Evolutionary conservation across 2,329 filamentous ascomycete species (phyloP).

Genomic region (Paecilomyces fulvus): DNA sequence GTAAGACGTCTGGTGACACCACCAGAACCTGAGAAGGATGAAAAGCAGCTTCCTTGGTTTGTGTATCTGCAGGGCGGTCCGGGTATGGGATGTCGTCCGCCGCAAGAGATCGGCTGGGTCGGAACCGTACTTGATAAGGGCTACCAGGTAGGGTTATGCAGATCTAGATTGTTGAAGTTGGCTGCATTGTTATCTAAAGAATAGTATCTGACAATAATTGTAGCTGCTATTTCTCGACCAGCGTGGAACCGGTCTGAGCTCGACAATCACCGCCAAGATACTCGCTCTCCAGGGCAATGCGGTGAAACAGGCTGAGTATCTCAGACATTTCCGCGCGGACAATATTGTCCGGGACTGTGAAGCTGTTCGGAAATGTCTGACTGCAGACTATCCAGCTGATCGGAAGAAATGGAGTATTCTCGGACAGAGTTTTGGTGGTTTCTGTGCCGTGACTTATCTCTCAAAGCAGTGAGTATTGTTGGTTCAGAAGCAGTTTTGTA

Average conservation of each 20-base stretch:
- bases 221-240: constrained; percentile 74
- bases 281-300: constrained; percentile 57
- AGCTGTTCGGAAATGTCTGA: constrained; percentile 69
- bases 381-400: constrained; percentile 57
- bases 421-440: constrained; percentile 89
- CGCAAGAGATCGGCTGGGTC: constrained; percentile 66
- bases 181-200: too few relatives aligned
- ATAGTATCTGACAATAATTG: not conserved
- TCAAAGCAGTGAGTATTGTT: constrained; percentile 51
- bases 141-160: constrained; percentile 55
- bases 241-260: constrained; percentile 78
- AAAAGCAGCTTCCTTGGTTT: constrained; percentile 48
- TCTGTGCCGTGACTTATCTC: constrained; percentile 75
- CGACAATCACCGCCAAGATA: constrained; percentile 65
- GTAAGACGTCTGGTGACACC: constrained; percentile 53
- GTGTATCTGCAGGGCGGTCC: constrained; percentile 82
- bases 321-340: constrained; percentile 80
- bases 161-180: not conserved
- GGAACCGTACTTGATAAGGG: constrained; percentile 64
- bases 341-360: constrained; percentile 86
- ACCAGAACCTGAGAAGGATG: constrained; percentile 36
- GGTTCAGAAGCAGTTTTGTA: not conserved
- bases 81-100: constrained; percentile 65
- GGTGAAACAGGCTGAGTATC: constrained; percentile 65
- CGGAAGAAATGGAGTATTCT: constrained; percentile 76